Base-by-base conservation (phyloP, 306 rosid species). In the Lathyrus aphaca region DNA sequence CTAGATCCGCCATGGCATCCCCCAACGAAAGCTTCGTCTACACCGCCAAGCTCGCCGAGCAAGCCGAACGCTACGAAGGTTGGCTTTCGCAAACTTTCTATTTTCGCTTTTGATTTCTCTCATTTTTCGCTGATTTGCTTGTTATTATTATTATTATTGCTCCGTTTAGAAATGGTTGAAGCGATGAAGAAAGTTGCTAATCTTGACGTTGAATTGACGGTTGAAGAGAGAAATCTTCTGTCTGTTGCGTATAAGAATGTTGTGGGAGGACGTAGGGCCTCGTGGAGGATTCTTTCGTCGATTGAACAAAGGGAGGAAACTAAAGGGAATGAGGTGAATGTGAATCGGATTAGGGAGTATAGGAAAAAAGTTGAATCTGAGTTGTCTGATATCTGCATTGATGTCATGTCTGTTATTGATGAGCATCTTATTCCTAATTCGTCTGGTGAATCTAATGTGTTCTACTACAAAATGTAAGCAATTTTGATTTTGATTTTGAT, bases 21-120 rank as follows among this genome's bases (percentile, higher is more conserved):
- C 21, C 79, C 54, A 75, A 87, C 11, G 87, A 87, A 58, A 84
- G 32, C 80, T 71, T 65, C 66, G 84, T 87, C 70, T 87, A 87
- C 82, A 50, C 45, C 54, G 91, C 91, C 38, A 86, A 86, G 83
- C 86, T 86, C 27, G 85, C 88, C n/a, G 89, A 87, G 63, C 89
- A 87, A 65, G 91, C 91, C 30, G 91, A 86, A 66, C 91, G 91
- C 79, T 84, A 86, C 55, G 91, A 86, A 40, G 68, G 68, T 63
- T 40, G 10, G 83, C 81, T 83, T 4, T 7, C 54, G 0, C 1
- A 32, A 35, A 29, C 21, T 58, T 37, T 48, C 35, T 4, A 50
- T 8, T 25, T 9, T 21, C 66, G 45, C 7, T 44, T 5, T 23
- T 12, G 43, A 3, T 68, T 37, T 15, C 9, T 32, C 3, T 17